These are phyloP conservation scores for Dipteronia sinensis DNA, from an alignment of 345 rosid species.

Conservation along the genomic window DNA sequence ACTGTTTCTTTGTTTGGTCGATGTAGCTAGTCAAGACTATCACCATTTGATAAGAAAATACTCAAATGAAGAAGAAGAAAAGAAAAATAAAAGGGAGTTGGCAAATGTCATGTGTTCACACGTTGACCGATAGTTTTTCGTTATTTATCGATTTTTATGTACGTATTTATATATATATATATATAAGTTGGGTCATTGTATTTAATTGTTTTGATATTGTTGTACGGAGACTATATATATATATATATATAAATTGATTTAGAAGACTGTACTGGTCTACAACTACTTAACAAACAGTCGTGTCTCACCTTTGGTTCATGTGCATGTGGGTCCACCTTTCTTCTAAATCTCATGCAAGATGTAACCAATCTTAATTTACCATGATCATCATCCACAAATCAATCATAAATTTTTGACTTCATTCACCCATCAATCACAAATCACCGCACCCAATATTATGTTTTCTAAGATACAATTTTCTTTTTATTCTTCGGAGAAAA, in stretches of 20 bases:
- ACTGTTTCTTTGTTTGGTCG: too few relatives aligned
- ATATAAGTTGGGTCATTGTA: too few relatives aligned
- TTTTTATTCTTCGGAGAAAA: too few relatives aligned
- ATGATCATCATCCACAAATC: not conserved
- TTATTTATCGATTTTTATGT: too few relatives aligned
- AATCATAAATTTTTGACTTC: not conserved
- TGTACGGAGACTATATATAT: too few relatives aligned
- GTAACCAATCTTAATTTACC: not conserved
- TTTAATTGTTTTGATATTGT: too few relatives aligned
- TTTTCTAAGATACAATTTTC: too few relatives aligned
- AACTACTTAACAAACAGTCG: slow-evolving; percentile 19
- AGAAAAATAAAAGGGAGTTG: not conserved
- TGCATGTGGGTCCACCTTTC: too few relatives aligned
- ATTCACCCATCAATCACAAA: not conserved
- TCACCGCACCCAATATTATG: not conserved
- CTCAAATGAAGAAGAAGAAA: not conserved
- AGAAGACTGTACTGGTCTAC: not conserved
- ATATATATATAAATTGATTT: too few relatives aligned
- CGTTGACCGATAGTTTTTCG: slow-evolving; percentile 36
- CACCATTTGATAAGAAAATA: too few relatives aligned
- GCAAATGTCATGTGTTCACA: slow-evolving; percentile 18
- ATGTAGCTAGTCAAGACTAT: too few relatives aligned
- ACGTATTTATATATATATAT: too few relatives aligned
- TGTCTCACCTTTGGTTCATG: not conserved
- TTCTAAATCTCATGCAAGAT: not conserved